Conservation (phyloP, 2,329 filamentous ascomycete genomes). For the Daldinia sp. region DNA sequence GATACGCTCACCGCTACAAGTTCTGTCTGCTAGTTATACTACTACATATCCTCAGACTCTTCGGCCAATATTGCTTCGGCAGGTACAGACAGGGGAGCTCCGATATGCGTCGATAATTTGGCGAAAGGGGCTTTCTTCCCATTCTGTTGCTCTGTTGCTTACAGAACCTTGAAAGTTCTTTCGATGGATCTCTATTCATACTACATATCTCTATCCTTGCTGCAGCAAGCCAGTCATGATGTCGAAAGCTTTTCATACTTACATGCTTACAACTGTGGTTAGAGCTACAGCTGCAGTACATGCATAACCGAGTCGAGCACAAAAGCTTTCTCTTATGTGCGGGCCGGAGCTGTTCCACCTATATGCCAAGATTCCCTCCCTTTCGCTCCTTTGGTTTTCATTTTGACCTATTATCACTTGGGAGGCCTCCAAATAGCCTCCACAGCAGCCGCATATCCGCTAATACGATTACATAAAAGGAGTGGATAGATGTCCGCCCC, state of each 20-base stretch:
- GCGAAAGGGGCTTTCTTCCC: conserved; percentile 17
- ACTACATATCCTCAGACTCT: conserved; percentile 22
- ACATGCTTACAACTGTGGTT: conserved; percentile 15
- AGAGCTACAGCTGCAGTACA: conserved; percentile 34
- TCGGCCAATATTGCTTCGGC: conserved; percentile 38
- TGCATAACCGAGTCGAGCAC: conserved; percentile 30
- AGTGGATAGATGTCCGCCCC: conserved; percentile 21
- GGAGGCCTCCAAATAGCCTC: conserved; percentile 38
- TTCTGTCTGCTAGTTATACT: conserved; percentile 25
- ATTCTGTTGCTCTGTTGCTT: conserved; percentile 20
- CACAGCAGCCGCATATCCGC: conserved; percentile 27
- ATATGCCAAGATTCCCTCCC: conserved; percentile 34
- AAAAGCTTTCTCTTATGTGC: conserved; percentile 34
- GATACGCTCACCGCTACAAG: conserved; percentile 44
- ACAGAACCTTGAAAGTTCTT: conserved; percentile 23
- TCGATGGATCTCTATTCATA: conserved; percentile 24
- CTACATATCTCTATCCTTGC: conserved; percentile 27
- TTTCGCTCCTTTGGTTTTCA: conserved; percentile 18
- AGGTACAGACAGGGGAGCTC: conserved; percentile 33
- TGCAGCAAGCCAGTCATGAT: conserved; percentile 33
- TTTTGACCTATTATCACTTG: conserved; percentile 24
- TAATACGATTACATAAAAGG: conserved; percentile 23
- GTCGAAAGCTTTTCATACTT: conserved; percentile 32
- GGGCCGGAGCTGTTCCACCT: conserved; percentile 31
- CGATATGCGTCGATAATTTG: conserved; percentile 38